These are phyloP conservation scores for Aurantiochytrium sp. DNA, from an alignment of 108 stramenopile genomes.

Conservation along the genomic window DNA sequence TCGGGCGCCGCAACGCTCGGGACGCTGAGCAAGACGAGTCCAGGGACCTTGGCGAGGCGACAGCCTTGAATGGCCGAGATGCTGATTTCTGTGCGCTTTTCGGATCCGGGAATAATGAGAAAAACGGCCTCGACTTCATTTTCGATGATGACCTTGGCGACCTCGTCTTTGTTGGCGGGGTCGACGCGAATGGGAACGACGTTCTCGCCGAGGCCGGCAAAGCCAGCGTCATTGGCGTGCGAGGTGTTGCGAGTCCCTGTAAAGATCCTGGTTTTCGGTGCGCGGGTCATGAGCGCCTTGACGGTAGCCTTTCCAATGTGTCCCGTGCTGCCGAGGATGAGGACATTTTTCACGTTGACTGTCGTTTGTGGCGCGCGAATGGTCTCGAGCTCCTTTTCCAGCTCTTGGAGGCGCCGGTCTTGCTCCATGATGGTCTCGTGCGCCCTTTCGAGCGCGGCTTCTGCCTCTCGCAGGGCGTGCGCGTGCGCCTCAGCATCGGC, in stretches of 20 bases:
- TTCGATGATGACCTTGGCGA: not conserved
- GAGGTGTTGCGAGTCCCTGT: not conserved
- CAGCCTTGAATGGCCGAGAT: not conserved
- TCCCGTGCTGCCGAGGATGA: not conserved
- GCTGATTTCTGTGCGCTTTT: not conserved
- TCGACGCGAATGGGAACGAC: not conserved
- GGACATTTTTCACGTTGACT: not conserved
- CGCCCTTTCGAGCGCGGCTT: no score
- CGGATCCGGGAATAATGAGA: not conserved
- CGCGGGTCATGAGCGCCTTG: not conserved
- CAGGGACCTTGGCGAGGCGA: not conserved
- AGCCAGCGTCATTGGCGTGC: not conserved
- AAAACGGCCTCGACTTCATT: not conserved
- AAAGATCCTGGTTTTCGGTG: not conserved
- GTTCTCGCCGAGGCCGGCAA: not conserved
- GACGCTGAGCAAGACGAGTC: not conserved
- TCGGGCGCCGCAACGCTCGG: not conserved
- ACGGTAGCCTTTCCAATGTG: not conserved
- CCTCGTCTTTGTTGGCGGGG: not conserved
- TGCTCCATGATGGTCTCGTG: no score
- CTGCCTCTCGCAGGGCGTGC: no score
- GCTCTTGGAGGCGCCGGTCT: no score
- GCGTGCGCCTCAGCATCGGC: no score
- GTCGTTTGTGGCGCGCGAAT: no score
- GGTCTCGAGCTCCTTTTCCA: no score